A percentile compares a stretch with the other conserved stretches of the same genome.
phyloP scores from a whole-genome alignment of 805 yeast genomes.

The Starmerella apicola region DNA sequence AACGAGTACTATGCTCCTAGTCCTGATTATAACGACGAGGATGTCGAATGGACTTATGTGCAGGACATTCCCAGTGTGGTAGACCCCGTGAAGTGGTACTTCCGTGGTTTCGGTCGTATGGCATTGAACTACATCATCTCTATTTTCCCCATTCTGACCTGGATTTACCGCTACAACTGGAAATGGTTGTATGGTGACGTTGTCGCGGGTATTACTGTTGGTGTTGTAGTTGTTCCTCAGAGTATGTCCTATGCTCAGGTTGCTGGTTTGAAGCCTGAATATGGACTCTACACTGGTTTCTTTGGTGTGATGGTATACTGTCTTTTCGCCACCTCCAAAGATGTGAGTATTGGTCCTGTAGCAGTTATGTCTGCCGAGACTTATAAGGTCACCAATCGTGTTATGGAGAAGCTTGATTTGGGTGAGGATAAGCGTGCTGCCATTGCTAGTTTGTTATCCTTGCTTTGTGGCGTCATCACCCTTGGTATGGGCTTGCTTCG shows the following conservation, averaged over 20 bases:
- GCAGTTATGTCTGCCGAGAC: slow-evolving; percentile 90
- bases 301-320: slow-evolving; percentile 83
- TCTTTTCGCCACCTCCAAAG: slow-evolving; percentile 88
- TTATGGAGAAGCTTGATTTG: slow-evolving; percentile 36
- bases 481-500: slow-evolving; percentile 71
- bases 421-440: slow-evolving; percentile 41
- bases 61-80: slow-evolving; percentile 13
- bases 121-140: slow-evolving; percentile 42
- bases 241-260: slow-evolving; percentile 89
- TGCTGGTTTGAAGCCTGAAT: slow-evolving; percentile 70
- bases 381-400: slow-evolving; percentile 59
- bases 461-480: slow-evolving; percentile 77
- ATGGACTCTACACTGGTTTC: slow-evolving; percentile 82
- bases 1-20: too few species aligned
- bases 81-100: slow-evolving; percentile 16
- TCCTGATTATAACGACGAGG: slow-evolving; percentile 4
- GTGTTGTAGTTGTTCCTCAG: slow-evolving; percentile 86
- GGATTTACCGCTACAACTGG: slow-evolving; percentile 75
- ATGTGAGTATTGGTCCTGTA: slow-evolving; percentile 92
- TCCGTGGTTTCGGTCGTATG: slow-evolving; percentile 7
- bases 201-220: slow-evolving; percentile 88
- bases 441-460: slow-evolving; percentile 68
- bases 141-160: slow-evolving; percentile 65
- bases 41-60: slow-evolving; percentile 11
- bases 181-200: slow-evolving; percentile 73